A percentile compares a stretch with the other conserved stretches of the same genome.
Evolutionary conservation across 768 basidiomycete genomes (phyloP).

Genomic region (Termitomyces sp.): DNA sequence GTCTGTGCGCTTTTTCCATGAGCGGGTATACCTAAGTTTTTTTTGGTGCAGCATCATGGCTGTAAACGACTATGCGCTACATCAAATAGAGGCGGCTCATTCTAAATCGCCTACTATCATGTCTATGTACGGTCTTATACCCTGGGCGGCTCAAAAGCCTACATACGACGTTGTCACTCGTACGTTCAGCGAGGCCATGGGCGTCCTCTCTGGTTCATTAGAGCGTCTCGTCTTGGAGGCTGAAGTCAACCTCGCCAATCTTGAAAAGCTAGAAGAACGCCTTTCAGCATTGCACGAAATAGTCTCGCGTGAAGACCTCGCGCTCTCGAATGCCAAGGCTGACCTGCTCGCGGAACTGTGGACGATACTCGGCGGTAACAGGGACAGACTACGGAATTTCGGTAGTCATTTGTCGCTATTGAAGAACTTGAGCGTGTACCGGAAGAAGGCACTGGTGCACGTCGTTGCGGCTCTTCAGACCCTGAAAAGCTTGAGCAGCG

Average conservation of each 20-base stretch:
- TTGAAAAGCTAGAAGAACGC: slow-evolving; percentile 59
- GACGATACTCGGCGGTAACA: slow-evolving; percentile 66
- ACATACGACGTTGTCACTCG: slow-evolving; percentile 41
- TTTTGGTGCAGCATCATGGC: slow-evolving; percentile 65
- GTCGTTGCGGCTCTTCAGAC: slow-evolving; percentile 63
- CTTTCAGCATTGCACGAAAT: slow-evolving; percentile 54
- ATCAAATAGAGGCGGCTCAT: slow-evolving; percentile 43
- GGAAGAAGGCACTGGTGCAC: slow-evolving; percentile 57
- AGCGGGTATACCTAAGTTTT: background rate
- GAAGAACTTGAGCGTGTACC: slow-evolving; percentile 48
- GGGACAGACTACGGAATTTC: slow-evolving; percentile 39
- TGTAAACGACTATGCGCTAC: slow-evolving; percentile 66
- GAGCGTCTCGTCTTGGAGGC: slow-evolving; percentile 63
- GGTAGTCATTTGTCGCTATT: slow-evolving; percentile 50
- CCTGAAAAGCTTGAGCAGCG: slow-evolving; percentile 58
- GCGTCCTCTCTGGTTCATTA: slow-evolving; percentile 47
- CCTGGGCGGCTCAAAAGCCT: slow-evolving; percentile 29
- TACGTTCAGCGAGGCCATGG: slow-evolving; percentile 63
- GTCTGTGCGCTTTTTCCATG: too few species aligned
- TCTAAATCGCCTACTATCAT: slow-evolving; percentile 27
- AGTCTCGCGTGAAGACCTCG: slow-evolving; percentile 50
- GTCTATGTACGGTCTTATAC: slow-evolving; percentile 32
- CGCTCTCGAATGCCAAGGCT: slow-evolving; percentile 37
- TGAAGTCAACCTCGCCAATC: slow-evolving; percentile 46
- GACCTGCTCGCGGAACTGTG: slow-evolving; percentile 64